These are phyloP conservation scores for Sorghum bicolor DNA, from an alignment of 176 grass and related monocot species.

Conservation along the genomic window Sorghum_bicolor_NCBIv3 NC_012872.2:58724501-58725000, in stretches of 20 bases:
- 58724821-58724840: not conserved
- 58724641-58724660: not conserved
- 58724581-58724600: not conserved
- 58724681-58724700: not conserved
- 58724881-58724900: not conserved
- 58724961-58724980: not conserved
- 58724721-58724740: not conserved
- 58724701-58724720: not conserved
- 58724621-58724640: not conserved
- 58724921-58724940: conserved; percentile 10
- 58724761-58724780: not conserved
- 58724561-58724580: not conserved
- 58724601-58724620: not conserved
- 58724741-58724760: not conserved
- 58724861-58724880: not conserved
- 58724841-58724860: not conserved
- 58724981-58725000: not conserved
- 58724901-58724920: not conserved
- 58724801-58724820: not conserved
- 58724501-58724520: not conserved
- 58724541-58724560: not conserved
- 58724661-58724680: not conserved
- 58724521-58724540: not conserved
- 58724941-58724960: not conserved
- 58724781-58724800: not conserved